These are phyloP conservation scores for Syzygium aromaticum DNA, from an alignment of 345 rosid genomes.

Conservation along the genomic window DNA sequence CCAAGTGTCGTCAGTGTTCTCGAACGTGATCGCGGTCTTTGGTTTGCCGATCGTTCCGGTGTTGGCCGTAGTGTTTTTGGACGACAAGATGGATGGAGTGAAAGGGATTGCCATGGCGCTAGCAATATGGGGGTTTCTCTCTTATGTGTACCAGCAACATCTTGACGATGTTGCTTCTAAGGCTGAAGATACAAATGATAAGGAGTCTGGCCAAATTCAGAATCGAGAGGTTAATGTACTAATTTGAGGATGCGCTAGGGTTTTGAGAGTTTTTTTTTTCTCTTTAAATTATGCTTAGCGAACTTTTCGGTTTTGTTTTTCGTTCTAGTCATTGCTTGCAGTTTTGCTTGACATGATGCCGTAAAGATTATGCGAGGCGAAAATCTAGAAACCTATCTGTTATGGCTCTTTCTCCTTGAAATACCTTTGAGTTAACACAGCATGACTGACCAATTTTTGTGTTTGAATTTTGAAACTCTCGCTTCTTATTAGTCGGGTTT, in stretches of 20 bases:
- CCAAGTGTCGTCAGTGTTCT: conserved; percentile 55
- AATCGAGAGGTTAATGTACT: neutral
- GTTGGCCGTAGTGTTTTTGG: conserved; percentile 36
- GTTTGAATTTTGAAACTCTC: too few species aligned
- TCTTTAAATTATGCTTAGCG: neutral
- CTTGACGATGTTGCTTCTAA: conserved; percentile 22
- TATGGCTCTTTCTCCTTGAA: too few species aligned
- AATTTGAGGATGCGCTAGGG: neutral
- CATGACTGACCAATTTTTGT: too few species aligned
- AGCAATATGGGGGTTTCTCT: conserved; percentile 61
- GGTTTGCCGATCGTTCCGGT: conserved; percentile 54
- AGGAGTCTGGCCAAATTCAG: neutral
- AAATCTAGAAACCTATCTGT: too few species aligned
- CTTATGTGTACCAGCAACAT: conserved; percentile 50
- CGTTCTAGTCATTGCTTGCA: neutral
- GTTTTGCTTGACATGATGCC: neutral
- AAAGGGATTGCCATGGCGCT: conserved; percentile 53
- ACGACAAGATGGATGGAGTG: conserved; percentile 49
- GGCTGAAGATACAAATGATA: neutral
- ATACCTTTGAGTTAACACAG: too few species aligned
- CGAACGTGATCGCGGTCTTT: conserved; percentile 29
- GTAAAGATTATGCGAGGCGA: too few species aligned
- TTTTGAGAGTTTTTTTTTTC: neutral
- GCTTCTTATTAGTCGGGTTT: too few species aligned
- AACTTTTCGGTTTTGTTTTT: neutral